Base-by-base conservation (phyloP, 371 early-diverging fungal species). In the Choanephora cucurbitarum region DNA sequence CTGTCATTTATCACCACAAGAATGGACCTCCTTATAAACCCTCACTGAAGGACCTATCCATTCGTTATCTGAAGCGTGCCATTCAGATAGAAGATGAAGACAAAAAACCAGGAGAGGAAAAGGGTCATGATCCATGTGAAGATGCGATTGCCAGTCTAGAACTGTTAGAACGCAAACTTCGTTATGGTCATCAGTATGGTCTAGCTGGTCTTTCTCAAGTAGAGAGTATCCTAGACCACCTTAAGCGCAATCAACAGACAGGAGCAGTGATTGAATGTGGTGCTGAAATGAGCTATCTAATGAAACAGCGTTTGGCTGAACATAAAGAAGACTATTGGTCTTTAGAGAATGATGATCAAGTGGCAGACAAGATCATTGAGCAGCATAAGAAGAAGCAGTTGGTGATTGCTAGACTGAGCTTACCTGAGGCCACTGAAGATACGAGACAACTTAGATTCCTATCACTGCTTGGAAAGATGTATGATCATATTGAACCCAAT, bases 71-170 rank as follows among this genome's bases (percentile, higher is more conserved):
- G 19, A 69, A 75, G 8, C 69, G 81, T 40, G 45, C 65, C 3
- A 89, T 89, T 52, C 91, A 89, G 58, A 49, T 64, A 7, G 41
- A 43, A 34, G 47, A 58, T 15, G 55, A 53, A 47, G 60, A 62
- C 8, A 67, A 63, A 34, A 46, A 56, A 31, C 32, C 47, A 28
- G 56, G 51, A 3, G 52, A 57, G n/a, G 50, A 44, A 5, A 40
- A 59, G 33, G 89, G 88, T 6, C 92, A 91, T 67, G 88, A 89
- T 60, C 79, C 85, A 42, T 64, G 71, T 32, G 89, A 89, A 63
- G 92, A 91, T 70, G 88, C 91, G 6, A 55, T 72, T 47, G 77
- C 90, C 9, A 80, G 83, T 55, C 60, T 91, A 55, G 87, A 90
- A 39, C 52, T 91, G 2, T 59, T 85, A 8, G 72, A 82, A 56